These are phyloP conservation scores for Kluyveromyces lactis DNA, from an alignment of 805 yeast genomes.

Conservation along the genomic window DNA sequence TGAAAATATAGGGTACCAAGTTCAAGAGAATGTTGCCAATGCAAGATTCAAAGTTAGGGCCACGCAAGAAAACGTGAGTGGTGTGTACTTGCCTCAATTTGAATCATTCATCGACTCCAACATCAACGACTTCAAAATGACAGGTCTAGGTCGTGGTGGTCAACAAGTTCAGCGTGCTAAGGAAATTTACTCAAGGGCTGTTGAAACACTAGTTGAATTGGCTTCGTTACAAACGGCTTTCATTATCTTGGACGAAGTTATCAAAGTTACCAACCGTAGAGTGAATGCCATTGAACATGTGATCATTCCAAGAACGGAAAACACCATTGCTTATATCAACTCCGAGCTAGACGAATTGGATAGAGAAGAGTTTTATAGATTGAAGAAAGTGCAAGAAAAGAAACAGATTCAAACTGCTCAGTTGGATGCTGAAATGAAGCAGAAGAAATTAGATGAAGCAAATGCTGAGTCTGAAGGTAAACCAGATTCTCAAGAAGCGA, in stretches of 20 bases:
- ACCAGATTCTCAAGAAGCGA: constrained; percentile 18
- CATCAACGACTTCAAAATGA: constrained; percentile 89
- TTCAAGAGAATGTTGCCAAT: constrained; percentile 83
- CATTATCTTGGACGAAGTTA: constrained; percentile 92
- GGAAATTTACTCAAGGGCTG: constrained; percentile 86
- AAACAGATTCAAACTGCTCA: constrained; percentile 73
- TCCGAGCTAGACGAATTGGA: constrained; percentile 96
- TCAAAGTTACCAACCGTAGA: constrained; percentile 95
- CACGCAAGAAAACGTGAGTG: constrained; percentile 91
- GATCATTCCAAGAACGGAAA: constrained; percentile 94
- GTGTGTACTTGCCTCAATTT: constrained; percentile 89
- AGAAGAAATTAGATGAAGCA: constrained; percentile 16
- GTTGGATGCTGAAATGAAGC: constrained; percentile 44
- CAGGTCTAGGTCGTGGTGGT: constrained; percentile 97
- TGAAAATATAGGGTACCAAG: constrained; percentile 90
- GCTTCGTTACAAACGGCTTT: constrained; percentile 97
- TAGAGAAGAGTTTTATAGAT: constrained; percentile 94
- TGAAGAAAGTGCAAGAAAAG: constrained; percentile 94
- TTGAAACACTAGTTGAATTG: constrained; percentile 91
- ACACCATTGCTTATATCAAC: constrained; percentile 85
- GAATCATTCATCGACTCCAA: constrained; percentile 76
- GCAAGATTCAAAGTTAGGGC: constrained; percentile 90
- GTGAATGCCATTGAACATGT: constrained; percentile 98
- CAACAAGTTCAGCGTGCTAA: constrained; percentile 96
- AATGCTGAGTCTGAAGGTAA: constrained; percentile 22